Base-by-base conservation (phyloP, 169 alveolate species). In the Babesia sp. region DNA sequence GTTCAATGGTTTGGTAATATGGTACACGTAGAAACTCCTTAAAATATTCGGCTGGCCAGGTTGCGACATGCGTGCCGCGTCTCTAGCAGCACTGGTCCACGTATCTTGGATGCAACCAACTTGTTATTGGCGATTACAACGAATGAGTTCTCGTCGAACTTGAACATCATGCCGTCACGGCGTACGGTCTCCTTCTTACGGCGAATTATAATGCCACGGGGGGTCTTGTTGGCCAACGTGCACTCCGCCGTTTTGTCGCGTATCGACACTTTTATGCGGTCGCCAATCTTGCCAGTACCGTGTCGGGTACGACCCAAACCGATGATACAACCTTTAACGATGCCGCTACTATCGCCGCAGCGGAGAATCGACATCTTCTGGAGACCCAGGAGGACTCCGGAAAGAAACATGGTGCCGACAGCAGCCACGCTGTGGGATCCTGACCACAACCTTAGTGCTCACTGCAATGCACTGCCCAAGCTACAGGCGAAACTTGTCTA, bases 261-360 rank as follows among this genome's bases (percentile, higher is more conserved):
- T 33, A 89, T 81, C 14, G 93, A 89, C 26, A 89, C 90, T 61
- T 86, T 74, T 34, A 89, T 89, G 31, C 93, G 78, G 55, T 89
- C 93, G 51, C 93, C 93, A 45, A 89, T 89, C 69, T 89, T 89
- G 46, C 93, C 93, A 4, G 93, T 89, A 5, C 93, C 93, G 84
- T 86, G 87, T 33, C 82, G 71, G 53, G 75, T 89, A 42, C 86
- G 78, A 0, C 93, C 93, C 42, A 89, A 53, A 16, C 93, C 93
- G 33, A 89, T 89, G 51, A 89, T 89, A 54, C 93, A 89, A 7
- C 92, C 93, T 76, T 89, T 89, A n/a, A 89, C 75, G 26, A 89
- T 84, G 18, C 93, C 93, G 34, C 89, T 85, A 48, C 83, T 84
- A 72, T 89, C 93, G 37, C 92, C 91, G 57, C 93, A 84, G 56